Evolutionary conservation across 2,329 filamentous ascomycete genomes (phyloP).

Genomic region (Venturia pyrina): DNA sequence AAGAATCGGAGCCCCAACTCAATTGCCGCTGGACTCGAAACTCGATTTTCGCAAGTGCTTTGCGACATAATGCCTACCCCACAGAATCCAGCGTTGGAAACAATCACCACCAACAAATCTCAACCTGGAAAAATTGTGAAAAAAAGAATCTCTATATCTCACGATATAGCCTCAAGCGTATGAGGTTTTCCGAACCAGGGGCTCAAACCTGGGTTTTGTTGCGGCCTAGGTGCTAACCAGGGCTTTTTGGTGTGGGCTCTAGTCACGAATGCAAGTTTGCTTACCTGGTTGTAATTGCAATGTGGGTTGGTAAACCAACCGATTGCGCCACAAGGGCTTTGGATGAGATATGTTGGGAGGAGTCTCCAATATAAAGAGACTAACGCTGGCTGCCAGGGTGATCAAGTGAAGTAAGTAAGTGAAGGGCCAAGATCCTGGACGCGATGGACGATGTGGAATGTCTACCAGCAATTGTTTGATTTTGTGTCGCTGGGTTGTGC

Average conservation of each 20-base stretch:
- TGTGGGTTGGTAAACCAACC: neutral
- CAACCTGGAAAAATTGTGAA: neutral
- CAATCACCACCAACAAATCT: too few species aligned
- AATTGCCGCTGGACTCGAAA: neutral
- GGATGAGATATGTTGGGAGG: neutral
- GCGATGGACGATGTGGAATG: neutral
- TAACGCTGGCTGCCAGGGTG: neutral
- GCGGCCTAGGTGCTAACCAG: neutral
- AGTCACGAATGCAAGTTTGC: neutral
- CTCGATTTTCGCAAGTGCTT: neutral
- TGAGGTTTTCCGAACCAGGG: neutral
- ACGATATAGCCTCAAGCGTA: neutral
- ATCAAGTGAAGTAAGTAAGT: neutral
- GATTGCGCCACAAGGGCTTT: neutral
- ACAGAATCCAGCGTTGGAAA: too few species aligned
- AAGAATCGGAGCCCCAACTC: too few species aligned
- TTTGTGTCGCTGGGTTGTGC: too few species aligned
- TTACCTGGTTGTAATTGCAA: neutral
- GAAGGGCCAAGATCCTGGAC: neutral
- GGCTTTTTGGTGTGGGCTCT: neutral
- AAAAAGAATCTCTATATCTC: neutral
- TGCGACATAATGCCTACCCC: too few species aligned
- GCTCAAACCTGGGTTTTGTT: neutral
- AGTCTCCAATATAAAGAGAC: neutral
- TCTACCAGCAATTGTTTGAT: too few species aligned